These are phyloP conservation scores for Zygoascus sp. DNA, from an alignment of 1,139 yeast species.

Conservation along the genomic window DNA sequence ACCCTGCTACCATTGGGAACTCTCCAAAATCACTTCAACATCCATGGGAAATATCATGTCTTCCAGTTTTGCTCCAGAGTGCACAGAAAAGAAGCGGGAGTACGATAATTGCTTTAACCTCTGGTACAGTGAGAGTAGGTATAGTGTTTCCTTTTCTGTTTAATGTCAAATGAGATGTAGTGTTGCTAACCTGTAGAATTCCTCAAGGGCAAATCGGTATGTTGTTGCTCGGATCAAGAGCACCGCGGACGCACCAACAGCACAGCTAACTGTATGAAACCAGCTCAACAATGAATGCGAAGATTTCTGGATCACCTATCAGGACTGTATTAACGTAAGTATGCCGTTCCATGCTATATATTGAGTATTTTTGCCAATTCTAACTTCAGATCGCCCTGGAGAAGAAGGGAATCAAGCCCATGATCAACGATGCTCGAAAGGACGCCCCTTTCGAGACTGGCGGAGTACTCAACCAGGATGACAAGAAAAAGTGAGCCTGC, in stretches of 20 bases:
- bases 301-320: constrained; percentile 81
- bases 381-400: constrained; percentile 48
- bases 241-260: no score
- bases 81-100: constrained; percentile 76
- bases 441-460: constrained; percentile 84
- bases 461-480: constrained; percentile 39
- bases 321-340: constrained; percentile 70
- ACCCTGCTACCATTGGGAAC: no score
- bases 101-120: constrained; percentile 90
- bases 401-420: constrained; percentile 70
- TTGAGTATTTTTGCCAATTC: background rate
- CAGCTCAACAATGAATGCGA: constrained; percentile 67
- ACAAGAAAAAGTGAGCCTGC: constrained; percentile 6
- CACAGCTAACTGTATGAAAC: background rate
- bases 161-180: no score
- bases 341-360: background rate
- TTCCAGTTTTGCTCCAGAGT: constrained; percentile 93
- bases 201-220: constrained; percentile 55
- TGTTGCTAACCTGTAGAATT: constrained; percentile 41
- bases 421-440: constrained; percentile 84
- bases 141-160: no score
- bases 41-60: constrained; percentile 56
- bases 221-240: no score
- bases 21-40: background rate
- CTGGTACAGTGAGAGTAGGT: constrained; percentile 86